Base-by-base conservation (phyloP, 2,329 filamentous ascomycete genomes). In the Penicillium fuscoglaucum region DNA sequence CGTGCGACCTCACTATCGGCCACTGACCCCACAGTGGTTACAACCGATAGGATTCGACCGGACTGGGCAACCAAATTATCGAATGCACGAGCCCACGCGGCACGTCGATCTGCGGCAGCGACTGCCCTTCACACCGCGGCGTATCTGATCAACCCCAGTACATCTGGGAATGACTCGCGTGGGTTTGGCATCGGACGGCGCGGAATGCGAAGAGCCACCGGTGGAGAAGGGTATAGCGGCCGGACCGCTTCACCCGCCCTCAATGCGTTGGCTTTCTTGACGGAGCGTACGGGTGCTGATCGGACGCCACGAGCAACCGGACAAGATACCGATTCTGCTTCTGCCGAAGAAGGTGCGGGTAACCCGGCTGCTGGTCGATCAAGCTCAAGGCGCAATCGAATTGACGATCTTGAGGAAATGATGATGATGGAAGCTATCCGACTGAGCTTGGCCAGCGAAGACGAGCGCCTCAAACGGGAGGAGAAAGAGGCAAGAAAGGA, bases 341-440 rank as follows among this genome's bases (percentile, higher is more conserved):
- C 72, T 41, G 68, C 69, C 1, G 73, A 74, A 62, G 73, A 77
- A 47, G 68, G 66, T 8, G 52, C 70, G 9, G 67, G 67, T 1
- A 73, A 70, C 63, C 56, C 76, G 26, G 71, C 76, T 37, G 74
- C 78, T 6, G 71, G 78, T 17, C 76, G 78, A n/a, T 73, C 82
- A 8, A 83, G 81, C 65, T 84, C 83, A 37, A 78, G 87, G 59
- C 79, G 85, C 61, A 84, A 76, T 56, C 83, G 91, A 31, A 86
- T 96, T 71, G 91, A 96, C 24, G 93, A 98, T 66, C 82, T 98
- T 0, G 95, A 99, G 72, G 93, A 96, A 49, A 90, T 99, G 80
- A 99, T 99, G 95, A 92, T 98, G 81, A 91, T 95, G 82, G 95
- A 99, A 74, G 95, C 95, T 0, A 96, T 99, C 48, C 84, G 95